Base-by-base conservation (phyloP, 2,329 filamentous ascomycete species). In the Nothopassalora personata region DNA sequence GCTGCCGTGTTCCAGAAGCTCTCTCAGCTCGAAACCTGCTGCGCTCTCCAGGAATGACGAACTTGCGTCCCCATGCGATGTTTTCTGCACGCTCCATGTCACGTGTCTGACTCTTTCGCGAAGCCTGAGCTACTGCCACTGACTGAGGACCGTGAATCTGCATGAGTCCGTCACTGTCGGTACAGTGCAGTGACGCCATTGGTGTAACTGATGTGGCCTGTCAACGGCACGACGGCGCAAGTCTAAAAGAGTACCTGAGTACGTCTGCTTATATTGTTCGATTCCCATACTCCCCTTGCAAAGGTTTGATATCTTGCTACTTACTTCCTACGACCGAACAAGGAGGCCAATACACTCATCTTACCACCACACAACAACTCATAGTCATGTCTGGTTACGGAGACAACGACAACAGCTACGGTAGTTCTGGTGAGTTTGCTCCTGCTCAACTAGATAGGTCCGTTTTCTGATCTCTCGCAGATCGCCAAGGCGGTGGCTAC, bases 331-430 rank as follows among this genome's bases (percentile, higher is more conserved):
- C 53, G 47, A 46, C 34, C 5, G 36, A 15, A 10, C n/a, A 19
- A 47, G 45, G 6, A 47, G 10, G 10, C 18, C 28, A 30, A 19
- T 11, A 11, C 15, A 8, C 43, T 11, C 19, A 49, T 49, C 19
- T 19, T 5, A n/a, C 19, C 1, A n/a, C n/a, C 18, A 49, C 10
- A 8, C 27, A 19, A 18, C 36, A 49, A 30, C 23, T 23, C 23
- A 55, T 46, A 23, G 33, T 49, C 39, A 57, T 54, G 45, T 55
- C 31, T 31, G 31, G 43, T 39, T 53, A 58, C 30, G 30, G 55
- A 31, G 51, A 57, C 54, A 57, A 57, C 53, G 58, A 59, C 56
- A 53, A 56, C 31, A 30, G 27, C 47, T 56, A 56, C 47, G 54
- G 54, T 46, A 51, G 54, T 36, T 39, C 30, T 28, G 43, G 54